Base-by-base conservation (phyloP, 139 green algal genomes). In the Pseudopediastrum boryanum region DNA sequence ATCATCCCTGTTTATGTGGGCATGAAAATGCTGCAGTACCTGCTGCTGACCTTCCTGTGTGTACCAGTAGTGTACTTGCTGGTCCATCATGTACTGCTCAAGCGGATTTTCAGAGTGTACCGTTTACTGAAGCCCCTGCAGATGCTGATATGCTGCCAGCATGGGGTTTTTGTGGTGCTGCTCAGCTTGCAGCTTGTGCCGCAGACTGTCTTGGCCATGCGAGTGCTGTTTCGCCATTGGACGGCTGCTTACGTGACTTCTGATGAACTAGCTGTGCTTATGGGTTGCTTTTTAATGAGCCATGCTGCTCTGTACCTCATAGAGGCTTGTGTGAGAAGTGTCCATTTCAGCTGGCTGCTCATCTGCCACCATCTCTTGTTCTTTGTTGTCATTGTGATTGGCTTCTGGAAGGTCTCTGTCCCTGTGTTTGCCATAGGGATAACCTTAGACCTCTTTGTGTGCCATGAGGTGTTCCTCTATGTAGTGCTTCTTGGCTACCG, bases 401-500 rank as follows among this genome's bases (percentile, higher is more conserved):
- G n/a, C 21, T 36, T 76, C 12, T 76, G 69, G 69, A 69, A 48
- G 35, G 33, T 27, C 33, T 35, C 33, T 48, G 33, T 72, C 39
- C 64, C 27, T 25, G 38, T n/a, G 0, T 31, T 52, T n/a, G 25
- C 35, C 21, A 56, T 72, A 3, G 64, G 64, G 1, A 25, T 58
- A 3, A 43, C 58, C 13, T 42, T 76, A 33, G 69, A 76, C 35
- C 43, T 63, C 23, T 65, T 76, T 35, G 69, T 50, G 8, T 62
- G 44, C 31, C 69, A 76, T 48, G 69, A 76, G 31, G 31, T 65
- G 29, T 33, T 33, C 3, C 69, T 76, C 9, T 76, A 76, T 35
- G 2, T 76, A 13, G 69, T 48, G 27, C 69, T 76, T 31, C 9
- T 76, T 21, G 69, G 44, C 29, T 76, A 76, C 44, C 54, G 69